phyloP scores from a whole-genome alignment of 495 filamentous ascomycete genomes.

The Talaromyces trachyspermus region DNA sequence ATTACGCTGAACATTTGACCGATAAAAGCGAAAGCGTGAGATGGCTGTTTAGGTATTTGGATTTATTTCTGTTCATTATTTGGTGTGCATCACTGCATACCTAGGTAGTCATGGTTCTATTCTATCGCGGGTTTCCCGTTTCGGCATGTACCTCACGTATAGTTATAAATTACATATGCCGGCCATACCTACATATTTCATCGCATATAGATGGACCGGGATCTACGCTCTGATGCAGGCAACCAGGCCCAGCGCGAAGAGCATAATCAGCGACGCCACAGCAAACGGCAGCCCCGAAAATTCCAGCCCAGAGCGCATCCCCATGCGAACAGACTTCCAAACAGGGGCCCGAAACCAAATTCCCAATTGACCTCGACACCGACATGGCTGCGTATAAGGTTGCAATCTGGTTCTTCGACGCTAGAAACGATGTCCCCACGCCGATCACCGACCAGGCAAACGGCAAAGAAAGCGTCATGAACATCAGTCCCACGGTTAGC shows the following conservation, averaged over 20 bases:
- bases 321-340: constrained; percentile 28
- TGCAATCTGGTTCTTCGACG: constrained; percentile 21
- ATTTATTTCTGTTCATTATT: too few species aligned
- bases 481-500: constrained; percentile 22
- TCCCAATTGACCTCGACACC: constrained; percentile 24
- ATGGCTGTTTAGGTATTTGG: too few species aligned
- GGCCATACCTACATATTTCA: too few species aligned
- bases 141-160: too few species aligned
- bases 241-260: neutral
- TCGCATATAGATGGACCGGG: too few species aligned
- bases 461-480: constrained; percentile 30
- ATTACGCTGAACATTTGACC: too few species aligned
- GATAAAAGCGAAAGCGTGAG: too few species aligned
- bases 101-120: too few species aligned
- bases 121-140: too few species aligned
- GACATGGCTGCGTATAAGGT: constrained; percentile 30
- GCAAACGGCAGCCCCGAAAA: constrained; percentile 27
- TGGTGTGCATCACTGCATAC: too few species aligned
- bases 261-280: neutral
- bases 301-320: constrained; percentile 28
- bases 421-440: constrained; percentile 30
- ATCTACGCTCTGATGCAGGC: neutral
- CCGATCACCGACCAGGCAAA: constrained; percentile 23
- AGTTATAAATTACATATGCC: too few species aligned
- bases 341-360: constrained; percentile 27